Evolutionary conservation across 805 yeast genomes (phyloP).

Genomic region (Yamadazyma nakazawae): DNA sequence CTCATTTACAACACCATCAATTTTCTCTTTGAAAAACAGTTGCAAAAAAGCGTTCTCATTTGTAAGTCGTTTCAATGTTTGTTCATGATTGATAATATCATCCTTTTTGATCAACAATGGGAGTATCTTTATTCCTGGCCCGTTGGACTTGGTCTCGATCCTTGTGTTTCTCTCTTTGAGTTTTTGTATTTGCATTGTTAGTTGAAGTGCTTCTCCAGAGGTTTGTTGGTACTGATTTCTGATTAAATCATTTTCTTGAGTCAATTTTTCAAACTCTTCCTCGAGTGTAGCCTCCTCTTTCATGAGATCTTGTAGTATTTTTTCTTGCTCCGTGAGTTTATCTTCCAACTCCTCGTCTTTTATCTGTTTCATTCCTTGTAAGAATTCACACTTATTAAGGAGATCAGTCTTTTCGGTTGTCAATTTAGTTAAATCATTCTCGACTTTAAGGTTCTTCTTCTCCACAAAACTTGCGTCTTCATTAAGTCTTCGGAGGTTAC

Average conservation of each 20-base stretch:
- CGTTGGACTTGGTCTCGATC: slow-evolving; percentile 23
- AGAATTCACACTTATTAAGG: slow-evolving; percentile 14
- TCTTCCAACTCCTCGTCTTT: slow-evolving; percentile 4
- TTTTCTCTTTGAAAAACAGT: slow-evolving; percentile 26
- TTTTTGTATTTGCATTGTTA: slow-evolving; percentile 19
- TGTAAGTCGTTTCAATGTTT: slow-evolving; percentile 22
- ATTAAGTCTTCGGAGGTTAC: slow-evolving; percentile 30
- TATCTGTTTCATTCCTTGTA: slow-evolving; percentile 7
- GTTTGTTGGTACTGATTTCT: slow-evolving; percentile 32
- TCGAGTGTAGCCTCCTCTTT: slow-evolving; percentile 24
- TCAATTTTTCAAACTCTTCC: slow-evolving; percentile 23
- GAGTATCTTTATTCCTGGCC: slow-evolving; percentile 33
- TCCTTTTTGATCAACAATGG: slow-evolving; percentile 36
- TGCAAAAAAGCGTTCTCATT: slow-evolving; percentile 29
- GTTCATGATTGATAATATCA: slow-evolving; percentile 26
- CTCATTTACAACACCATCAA: slow-evolving; percentile 35
- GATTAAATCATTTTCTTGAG: slow-evolving; percentile 26
- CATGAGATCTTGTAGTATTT: slow-evolving; percentile 20
- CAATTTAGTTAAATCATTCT: slow-evolving; percentile 24
- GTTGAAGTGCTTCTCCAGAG: slow-evolving; percentile 32
- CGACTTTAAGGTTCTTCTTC: slow-evolving; percentile 29
- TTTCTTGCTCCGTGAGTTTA: slow-evolving; percentile 19
- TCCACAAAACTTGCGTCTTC: slow-evolving; percentile 34
- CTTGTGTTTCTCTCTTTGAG: slow-evolving; percentile 18
- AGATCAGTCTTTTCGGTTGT: slow-evolving; percentile 16